Evolutionary conservation across 805 yeast species (phyloP).

Genomic region (Kodamaea restingae): DNA sequence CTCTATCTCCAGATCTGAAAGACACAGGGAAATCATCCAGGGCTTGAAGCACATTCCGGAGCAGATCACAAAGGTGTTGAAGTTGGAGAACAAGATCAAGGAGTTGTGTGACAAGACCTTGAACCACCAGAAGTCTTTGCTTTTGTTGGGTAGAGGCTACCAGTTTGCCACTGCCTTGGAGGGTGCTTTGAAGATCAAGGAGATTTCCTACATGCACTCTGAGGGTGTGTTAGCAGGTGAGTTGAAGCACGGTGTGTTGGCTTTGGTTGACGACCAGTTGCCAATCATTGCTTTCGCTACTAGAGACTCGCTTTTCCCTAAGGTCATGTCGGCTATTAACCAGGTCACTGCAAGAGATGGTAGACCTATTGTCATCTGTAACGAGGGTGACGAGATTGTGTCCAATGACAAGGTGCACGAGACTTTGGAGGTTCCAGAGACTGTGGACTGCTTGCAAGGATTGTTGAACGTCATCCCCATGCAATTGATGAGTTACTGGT

Average conservation of each 20-base stretch:
- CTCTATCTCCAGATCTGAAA: constrained; percentile 65
- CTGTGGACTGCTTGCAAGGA: constrained; percentile 98
- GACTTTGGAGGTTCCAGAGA: constrained; percentile 84
- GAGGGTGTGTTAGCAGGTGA: constrained; percentile 99
- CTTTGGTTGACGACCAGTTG: constrained; percentile 87
- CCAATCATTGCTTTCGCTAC: constrained; percentile 97
- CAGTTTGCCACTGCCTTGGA: constrained; percentile 96
- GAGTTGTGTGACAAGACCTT: constrained; percentile 67
- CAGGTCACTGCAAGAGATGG: constrained; percentile 98
- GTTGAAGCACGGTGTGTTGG: constrained; percentile 96
- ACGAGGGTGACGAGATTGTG: constrained; percentile 69
- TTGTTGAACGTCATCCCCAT: constrained; percentile 88
- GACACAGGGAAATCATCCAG: constrained; percentile 81
- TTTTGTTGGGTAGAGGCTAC: constrained; percentile 94
- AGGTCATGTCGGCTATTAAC: constrained; percentile 90
- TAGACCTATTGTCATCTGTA: constrained; percentile 89
- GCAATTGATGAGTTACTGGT: constrained; percentile 95
- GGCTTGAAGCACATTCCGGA: constrained; percentile 81
- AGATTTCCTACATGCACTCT: constrained; percentile 97
- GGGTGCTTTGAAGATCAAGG: constrained; percentile 97
- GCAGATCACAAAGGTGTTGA: constrained; percentile 75
- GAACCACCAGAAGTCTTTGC: constrained; percentile 77
- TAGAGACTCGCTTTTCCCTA: constrained; percentile 92
- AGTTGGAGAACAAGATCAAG: constrained; percentile 70
- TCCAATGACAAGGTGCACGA: constrained; percentile 55